A percentile compares a stretch with the other conserved stretches of the same genome.
Evolutionary conservation across 2,329 filamentous ascomycete species (phyloP).

Genomic region (Aaosphaeria pasadenensis): DNA sequence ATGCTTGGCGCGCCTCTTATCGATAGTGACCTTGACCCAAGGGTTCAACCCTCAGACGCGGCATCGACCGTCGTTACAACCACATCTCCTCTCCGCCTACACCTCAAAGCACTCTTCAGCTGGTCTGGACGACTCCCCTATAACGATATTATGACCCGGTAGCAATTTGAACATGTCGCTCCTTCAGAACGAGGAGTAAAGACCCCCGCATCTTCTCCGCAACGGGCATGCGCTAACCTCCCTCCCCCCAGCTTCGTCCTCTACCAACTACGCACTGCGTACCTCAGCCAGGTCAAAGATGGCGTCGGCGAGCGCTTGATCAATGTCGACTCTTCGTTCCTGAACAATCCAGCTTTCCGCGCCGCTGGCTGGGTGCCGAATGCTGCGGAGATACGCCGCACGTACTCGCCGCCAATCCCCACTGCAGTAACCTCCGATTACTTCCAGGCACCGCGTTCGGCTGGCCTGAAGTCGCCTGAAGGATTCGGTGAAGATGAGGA

Average conservation of each 20-base stretch:
- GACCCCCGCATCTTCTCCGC: constrained; percentile 5
- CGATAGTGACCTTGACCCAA: no score
- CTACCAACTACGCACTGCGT: constrained; percentile 77
- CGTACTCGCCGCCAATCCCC: constrained; percentile 81
- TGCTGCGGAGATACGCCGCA: constrained; percentile 73
- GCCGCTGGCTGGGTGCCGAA: constrained; percentile 77
- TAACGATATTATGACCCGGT: constrained; percentile 14
- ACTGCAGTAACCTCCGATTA: constrained; percentile 81
- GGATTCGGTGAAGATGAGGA: constrained; percentile 70
- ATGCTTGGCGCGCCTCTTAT: no score
- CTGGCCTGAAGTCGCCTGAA: constrained; percentile 50
- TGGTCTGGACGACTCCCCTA: constrained; percentile 24
- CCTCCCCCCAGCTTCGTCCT: constrained; percentile 64
- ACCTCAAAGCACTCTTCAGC: constrained; percentile 18
- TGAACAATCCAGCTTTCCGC: constrained; percentile 80
- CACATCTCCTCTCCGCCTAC: neutral
- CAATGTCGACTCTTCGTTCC: constrained; percentile 72
- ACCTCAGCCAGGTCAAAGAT: constrained; percentile 76
- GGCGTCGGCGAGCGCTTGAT: constrained; percentile 83
- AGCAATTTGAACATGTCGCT: constrained; percentile 36
- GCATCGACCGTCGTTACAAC: neutral
- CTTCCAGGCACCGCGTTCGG: constrained; percentile 67
- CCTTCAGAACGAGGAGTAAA: constrained; percentile 46
- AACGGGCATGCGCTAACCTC: constrained; percentile 4
- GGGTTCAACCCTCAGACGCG: no score